Base-by-base conservation (phyloP, 2,329 filamentous ascomycete species). In the Blastomyces emzantsi region DNA sequence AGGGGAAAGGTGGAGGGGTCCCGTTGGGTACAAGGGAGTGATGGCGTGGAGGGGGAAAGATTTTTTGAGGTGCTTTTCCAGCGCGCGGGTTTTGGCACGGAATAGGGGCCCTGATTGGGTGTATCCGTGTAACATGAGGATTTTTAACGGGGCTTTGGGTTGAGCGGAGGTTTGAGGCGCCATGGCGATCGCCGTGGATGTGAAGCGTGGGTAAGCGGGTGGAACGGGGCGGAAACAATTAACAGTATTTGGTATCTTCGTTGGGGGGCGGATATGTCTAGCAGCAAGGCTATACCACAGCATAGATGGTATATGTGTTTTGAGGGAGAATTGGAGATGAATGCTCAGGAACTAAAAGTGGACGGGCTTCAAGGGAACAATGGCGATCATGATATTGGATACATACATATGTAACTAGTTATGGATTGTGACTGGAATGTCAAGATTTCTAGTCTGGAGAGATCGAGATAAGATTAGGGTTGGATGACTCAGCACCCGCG, bases 61-160 rank as follows among this genome's bases (percentile, higher is more conserved):
- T 73, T 96, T 96, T 65, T 80, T 76, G 64, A 97, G 83, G 62
- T 87, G 80, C 76, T 97, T 96, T 70, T 92, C 86, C 1, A 97
- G 81, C 13, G 90, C 90, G 74, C 91, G 90, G 56, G 90, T 95
- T 79, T 97, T 97, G 75, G 88, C 85, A 73, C 86, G 88, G 83
- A 97, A 97, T 67, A 92, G 81, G 3, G 87, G 77, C 3, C 92
- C 92, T 36, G 90, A 95, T 81, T 97, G 93, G 8, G 93, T 96
- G 83, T 87, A 97, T 76, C 93, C 89, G 71, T 92, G 89, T 36
- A 92, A 82, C 88, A 92, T 90, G 55, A 92, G 80, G 67, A 92
- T 87, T 75, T 87, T 90, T 63, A 81, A 73, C 8, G 75, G 73
- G 45, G 61, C 28, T 60, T 62, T 25, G 5, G 63, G 30, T 30